Conservation (phyloP, 2,329 filamentous ascomycete genomes). For the Chalaropsis thielavioides region DNA sequence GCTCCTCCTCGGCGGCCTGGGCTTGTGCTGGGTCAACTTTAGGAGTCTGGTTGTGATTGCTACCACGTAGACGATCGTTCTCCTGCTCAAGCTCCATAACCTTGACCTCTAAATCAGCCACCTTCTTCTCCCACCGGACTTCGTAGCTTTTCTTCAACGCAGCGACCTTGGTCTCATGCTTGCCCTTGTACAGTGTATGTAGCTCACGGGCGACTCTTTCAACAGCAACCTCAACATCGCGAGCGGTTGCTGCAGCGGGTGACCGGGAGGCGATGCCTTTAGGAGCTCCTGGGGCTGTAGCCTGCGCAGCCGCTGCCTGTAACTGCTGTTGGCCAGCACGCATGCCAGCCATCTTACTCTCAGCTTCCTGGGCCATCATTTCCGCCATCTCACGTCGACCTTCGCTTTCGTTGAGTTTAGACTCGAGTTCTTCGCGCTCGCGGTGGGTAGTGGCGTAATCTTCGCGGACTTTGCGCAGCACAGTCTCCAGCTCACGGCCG, state of each 20-base stretch:
- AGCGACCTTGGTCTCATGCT: slow-evolving; percentile 91
- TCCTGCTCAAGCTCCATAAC: slow-evolving; percentile 56
- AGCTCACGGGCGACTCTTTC: slow-evolving; percentile 90
- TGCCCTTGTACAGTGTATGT: slow-evolving; percentile 86
- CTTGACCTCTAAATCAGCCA: slow-evolving; percentile 59
- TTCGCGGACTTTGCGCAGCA: slow-evolving; percentile 64
- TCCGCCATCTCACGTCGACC: slow-evolving; percentile 59
- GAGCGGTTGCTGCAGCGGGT: slow-evolving; percentile 26
- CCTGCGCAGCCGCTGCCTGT: slow-evolving; percentile 27
- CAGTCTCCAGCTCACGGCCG: slow-evolving; percentile 69
- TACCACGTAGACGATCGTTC: slow-evolving; percentile 56
- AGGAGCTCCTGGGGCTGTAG: slow-evolving; percentile 13
- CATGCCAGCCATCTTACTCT: slow-evolving; percentile 62
- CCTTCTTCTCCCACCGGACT: slow-evolving; percentile 74
- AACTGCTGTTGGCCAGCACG: slow-evolving; percentile 39
- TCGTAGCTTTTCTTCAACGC: slow-evolving; percentile 80
- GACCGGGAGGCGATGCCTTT: slow-evolving; percentile 25
- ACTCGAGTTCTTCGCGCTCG: slow-evolving; percentile 67
- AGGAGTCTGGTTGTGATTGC: slow-evolving; percentile 21
- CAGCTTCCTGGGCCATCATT: slow-evolving; percentile 59
- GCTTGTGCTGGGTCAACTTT: slow-evolving; percentile 30
- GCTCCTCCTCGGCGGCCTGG: slow-evolving; percentile 35
- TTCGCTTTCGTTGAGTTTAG: slow-evolving; percentile 63
- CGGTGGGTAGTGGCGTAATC: slow-evolving; percentile 64
- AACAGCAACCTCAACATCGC: slow-evolving; percentile 69